Percentiles rank a stretch among this genome's conserved stretches.
Evolutionary conservation across 805 yeast species (phyloP).

Genomic region (Candida montana): DNA sequence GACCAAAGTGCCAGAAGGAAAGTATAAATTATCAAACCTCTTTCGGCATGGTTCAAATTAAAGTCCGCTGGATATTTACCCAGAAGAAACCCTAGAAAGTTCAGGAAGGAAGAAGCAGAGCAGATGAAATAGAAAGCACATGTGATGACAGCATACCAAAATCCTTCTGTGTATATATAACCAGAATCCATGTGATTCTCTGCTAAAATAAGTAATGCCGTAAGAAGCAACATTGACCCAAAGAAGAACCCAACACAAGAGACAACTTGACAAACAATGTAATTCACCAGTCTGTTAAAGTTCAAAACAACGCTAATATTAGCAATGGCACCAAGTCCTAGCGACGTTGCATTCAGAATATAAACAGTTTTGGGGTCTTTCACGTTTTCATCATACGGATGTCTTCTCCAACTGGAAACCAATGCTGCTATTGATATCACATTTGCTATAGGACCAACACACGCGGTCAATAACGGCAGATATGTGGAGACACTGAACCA

Average conservation of each 20-base stretch:
- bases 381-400: neutral
- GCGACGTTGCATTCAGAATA: constrained; percentile 52
- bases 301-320: constrained; percentile 67
- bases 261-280: constrained; percentile 54
- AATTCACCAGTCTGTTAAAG: constrained; percentile 54
- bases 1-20: constrained; percentile 65
- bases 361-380: neutral
- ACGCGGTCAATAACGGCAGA: constrained; percentile 72
- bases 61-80: constrained; percentile 66
- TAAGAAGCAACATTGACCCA: constrained; percentile 51
- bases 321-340: constrained; percentile 60
- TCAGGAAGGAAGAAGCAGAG: constrained; percentile 46
- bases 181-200: constrained; percentile 25
- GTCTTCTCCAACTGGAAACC: constrained; percentile 61
- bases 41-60: constrained; percentile 61
- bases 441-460: constrained; percentile 75
- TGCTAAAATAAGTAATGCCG: constrained; percentile 37
- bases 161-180: constrained; percentile 51
- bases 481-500: constrained; percentile 69
- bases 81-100: constrained; percentile 55
- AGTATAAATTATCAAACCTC: constrained; percentile 69
- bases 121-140: constrained; percentile 56
- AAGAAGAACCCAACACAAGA: constrained; percentile 61
- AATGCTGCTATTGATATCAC: constrained; percentile 68
- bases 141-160: constrained; percentile 73